phyloP scores from a whole-genome alignment of 768 basidiomycete genomes.

The Phaeotremella fagi region DNA sequence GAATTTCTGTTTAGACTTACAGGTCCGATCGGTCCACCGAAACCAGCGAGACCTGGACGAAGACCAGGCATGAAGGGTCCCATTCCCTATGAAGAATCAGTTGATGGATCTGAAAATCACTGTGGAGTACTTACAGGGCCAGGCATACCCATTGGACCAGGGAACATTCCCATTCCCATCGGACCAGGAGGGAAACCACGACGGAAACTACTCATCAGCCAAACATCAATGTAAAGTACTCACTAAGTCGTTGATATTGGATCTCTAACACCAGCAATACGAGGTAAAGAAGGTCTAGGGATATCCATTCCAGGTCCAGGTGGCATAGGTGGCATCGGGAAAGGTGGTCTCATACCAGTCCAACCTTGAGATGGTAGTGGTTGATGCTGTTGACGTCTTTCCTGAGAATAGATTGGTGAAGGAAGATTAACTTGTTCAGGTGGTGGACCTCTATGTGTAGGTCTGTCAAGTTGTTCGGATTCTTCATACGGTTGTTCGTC shows the following conservation, averaged over 20 bases:
- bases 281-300: constrained; percentile 41
- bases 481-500: constrained; percentile 15
- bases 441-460: constrained; percentile 20
- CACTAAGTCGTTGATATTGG: constrained; percentile 48
- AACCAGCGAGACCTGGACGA: constrained; percentile 43
- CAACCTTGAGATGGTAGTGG: no score
- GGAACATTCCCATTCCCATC: constrained; percentile 27
- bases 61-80: constrained; percentile 46
- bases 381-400: constrained; percentile 6
- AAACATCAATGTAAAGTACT: constrained; percentile 11
- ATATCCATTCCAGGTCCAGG: constrained; percentile 25
- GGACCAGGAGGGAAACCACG: constrained; percentile 43
- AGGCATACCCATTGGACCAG: constrained; percentile 17
- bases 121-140: constrained; percentile 28
- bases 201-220: constrained; percentile 26
- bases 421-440: constrained; percentile 42
- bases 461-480: constrained; percentile 7
- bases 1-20: constrained; percentile 13
- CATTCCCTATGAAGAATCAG: no score
- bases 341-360: constrained; percentile 11
- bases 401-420: constrained; percentile 33
- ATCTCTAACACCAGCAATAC: constrained; percentile 45
- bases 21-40: constrained; percentile 47
- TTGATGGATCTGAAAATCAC: constrained; percentile 1
- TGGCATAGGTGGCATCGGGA: constrained; percentile 30